Evolutionary conservation across 441 rosid species (phyloP), one percentile per base, ranked within the genome.

Genomic region (Croton laevigatus): DNA sequence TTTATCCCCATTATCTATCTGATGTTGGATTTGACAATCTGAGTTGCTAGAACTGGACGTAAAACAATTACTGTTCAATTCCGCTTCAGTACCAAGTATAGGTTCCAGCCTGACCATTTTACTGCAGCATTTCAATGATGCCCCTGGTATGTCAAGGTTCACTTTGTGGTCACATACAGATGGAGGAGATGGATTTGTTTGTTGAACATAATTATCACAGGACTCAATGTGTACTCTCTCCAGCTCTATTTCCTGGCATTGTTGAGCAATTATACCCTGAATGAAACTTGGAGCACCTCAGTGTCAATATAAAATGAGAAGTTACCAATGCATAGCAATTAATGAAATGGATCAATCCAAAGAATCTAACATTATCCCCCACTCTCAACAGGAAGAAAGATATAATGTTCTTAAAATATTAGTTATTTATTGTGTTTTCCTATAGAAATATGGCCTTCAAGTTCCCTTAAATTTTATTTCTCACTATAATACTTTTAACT

Each of bases 261-360:
- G 78, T 53, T 75, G 70, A 13, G 71, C 52, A 73, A 71, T 73
- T 62, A 76, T 59, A 79, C 75, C 96, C 97, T 87, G 88, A 75
- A 66, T 63, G 77, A 79, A 73, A 71, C 78, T 72, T 76, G 64
- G 65, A 67, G 61, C 72, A 67, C 66, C 76, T 82, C 73, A 80
- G 82, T 74, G 65, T 68, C 69, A 82, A 75, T 59, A 75, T 59
- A 65, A 61, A 64, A 72, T 68, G 63, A 71, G 42, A 68, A 64
- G 61, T 46, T 54, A 70, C 1, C 32, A 70, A 51, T 6, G 52
- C 37, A 45, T 10, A 52, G 32, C 46, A 65, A 69, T 63, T 49
- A 58, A 54, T 66, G 51, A 65, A 66, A 70, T 38, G 11, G 36
- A 70, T 52, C 49, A 37, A 27, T 52, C 42, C 58, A 65, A 8